Evolutionary conservation across 2,329 filamentous ascomycete genomes (phyloP).

Genomic region (Aspergillus melleus): DNA sequence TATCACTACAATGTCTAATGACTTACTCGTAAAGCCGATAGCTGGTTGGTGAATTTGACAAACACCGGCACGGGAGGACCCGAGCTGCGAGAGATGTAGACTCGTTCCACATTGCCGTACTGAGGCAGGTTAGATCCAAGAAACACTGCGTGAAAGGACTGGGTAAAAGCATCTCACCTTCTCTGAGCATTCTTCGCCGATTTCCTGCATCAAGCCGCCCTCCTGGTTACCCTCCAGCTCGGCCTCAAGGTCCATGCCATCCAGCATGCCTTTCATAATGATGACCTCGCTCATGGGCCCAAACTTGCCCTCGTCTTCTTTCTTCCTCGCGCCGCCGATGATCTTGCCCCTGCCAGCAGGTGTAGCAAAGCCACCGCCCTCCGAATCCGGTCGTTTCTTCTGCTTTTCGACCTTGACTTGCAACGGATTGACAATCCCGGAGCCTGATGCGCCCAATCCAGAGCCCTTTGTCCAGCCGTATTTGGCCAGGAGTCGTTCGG

Average conservation of each 20-base stretch:
- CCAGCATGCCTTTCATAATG: slow-evolving; percentile 79
- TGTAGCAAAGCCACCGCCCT: slow-evolving; percentile 74
- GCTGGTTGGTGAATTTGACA: slow-evolving; percentile 83
- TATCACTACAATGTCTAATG: neutral
- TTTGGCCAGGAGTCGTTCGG: slow-evolving; percentile 84
- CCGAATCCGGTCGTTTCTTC: slow-evolving; percentile 73
- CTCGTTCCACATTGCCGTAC: slow-evolving; percentile 80
- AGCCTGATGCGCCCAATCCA: slow-evolving; percentile 78
- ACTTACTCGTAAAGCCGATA: slow-evolving; percentile 80
- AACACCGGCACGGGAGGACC: slow-evolving; percentile 67
- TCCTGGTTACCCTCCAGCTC: slow-evolving; percentile 68
- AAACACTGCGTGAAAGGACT: neutral
- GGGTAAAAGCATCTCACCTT: slow-evolving; percentile 54
- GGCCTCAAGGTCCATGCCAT: slow-evolving; percentile 75
- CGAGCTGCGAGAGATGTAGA: slow-evolving; percentile 68
- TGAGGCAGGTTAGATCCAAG: slow-evolving; percentile 33
- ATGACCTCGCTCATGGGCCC: slow-evolving; percentile 79
- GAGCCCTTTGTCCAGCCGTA: slow-evolving; percentile 90
- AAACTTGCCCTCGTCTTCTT: slow-evolving; percentile 57
- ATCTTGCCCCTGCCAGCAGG: slow-evolving; percentile 74
- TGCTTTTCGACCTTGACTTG: slow-evolving; percentile 82
- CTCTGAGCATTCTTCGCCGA: slow-evolving; percentile 87
- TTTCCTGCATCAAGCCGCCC: slow-evolving; percentile 78
- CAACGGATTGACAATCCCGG: slow-evolving; percentile 82
- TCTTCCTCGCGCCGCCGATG: slow-evolving; percentile 68